Evolutionary conservation across 164 flowering plant species (phyloP), one percentile per base, ranked within the genome.

Genomic region (Nymphaea colorata): DNA sequence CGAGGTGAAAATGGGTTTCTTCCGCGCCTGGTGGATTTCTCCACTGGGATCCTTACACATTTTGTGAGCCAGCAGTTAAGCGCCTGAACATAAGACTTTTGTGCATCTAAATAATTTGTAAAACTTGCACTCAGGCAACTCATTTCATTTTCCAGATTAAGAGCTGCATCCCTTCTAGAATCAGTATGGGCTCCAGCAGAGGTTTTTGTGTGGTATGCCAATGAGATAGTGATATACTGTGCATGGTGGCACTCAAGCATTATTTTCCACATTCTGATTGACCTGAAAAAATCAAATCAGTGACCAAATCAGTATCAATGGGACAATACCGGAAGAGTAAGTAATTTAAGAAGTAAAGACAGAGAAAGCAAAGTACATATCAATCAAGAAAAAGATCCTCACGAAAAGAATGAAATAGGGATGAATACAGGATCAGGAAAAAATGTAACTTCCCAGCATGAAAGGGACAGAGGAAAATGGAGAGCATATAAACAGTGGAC

Each of bases 161-260:
- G 68, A 70, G 85, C 41, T 41, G 81, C 84, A 69, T 78, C 83
- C 75, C 71, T 76, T 25, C 74, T 85, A 11, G 81, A 64, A 53
- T 86, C 91, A 51, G 82, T 83, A 12, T 61, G 80, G 0, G 78
- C 66, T 4, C 75, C 82, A 4, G 80, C 71, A 3, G 87, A 79
- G 75, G 71, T 78, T 72, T 77, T 86, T 42, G 88, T 75, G 75
- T 95, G 97, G 76, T 95, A 92, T 7, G 99, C 99, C 71, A 95
- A 70, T 4, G 97, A 84, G 74, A 95, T 95, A 17, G 96, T 92
- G 73, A 92, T 95, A 79, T 92, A 87, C 71, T 95, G 98, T 25
- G 91, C 76, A 62, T 92, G 99, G 67, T 95, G 99, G 78, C 96
- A 90, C 70, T 90, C 99, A 16, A 95, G 86, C 98, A 95, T 90